phyloP scores from a whole-genome alignment of 257 asterid genomes.

The Solanum peruvianum region DNA sequence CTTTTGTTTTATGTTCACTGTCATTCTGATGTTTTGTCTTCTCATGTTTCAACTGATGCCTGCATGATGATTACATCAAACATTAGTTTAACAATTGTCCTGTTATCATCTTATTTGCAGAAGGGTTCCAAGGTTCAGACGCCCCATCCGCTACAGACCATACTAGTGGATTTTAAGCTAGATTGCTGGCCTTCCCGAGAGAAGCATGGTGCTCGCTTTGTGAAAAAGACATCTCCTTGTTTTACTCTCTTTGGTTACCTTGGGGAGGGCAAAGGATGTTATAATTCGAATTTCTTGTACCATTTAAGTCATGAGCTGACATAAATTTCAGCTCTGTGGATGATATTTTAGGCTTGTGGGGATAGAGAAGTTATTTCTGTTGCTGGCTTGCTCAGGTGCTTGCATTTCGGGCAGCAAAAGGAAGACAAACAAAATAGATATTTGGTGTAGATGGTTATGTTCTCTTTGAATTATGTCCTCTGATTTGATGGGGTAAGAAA shows the following conservation, averaged over 20 bases:
- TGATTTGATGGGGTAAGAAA: background rate
- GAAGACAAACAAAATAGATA: background rate
- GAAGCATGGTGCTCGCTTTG: background rate
- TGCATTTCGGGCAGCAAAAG: background rate
- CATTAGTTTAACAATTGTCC: background rate
- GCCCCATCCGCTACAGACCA: constrained; percentile 43
- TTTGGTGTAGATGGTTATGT: background rate
- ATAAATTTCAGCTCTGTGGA: background rate
- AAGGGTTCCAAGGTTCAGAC: constrained; percentile 42
- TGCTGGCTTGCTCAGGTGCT: background rate
- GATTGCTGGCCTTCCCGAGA: constrained; percentile 5
- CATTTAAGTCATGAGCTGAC: background rate
- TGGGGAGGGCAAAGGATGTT: background rate
- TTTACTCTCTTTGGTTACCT: background rate
- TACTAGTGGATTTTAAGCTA: constrained; percentile 16
- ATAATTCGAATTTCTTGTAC: background rate
- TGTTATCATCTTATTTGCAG: constrained; percentile 18
- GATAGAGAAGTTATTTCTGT: background rate
- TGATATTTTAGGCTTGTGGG: background rate
- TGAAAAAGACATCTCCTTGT: background rate
- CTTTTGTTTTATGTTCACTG: background rate
- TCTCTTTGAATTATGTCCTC: background rate
- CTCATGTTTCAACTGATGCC: background rate
- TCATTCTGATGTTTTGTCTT: background rate
- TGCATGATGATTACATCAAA: background rate